phyloP scores from a whole-genome alignment of 2,329 filamentous ascomycete genomes.

The Tolypocladium cylindrosporum region DNA sequence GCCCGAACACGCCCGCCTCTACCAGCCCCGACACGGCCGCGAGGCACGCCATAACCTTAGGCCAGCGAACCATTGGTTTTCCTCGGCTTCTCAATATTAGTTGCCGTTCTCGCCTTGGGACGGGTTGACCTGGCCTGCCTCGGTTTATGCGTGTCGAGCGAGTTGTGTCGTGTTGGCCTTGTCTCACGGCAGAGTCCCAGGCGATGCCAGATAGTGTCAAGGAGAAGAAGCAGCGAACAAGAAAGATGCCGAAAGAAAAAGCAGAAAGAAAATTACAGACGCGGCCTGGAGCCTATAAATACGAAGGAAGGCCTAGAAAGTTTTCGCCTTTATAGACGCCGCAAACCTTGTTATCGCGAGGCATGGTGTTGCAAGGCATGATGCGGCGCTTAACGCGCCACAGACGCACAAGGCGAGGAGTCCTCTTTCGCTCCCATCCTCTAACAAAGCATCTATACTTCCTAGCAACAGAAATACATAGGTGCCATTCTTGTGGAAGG shows the following conservation, averaged over 20 bases:
- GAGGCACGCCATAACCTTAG: not conserved
- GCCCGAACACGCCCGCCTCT: not conserved
- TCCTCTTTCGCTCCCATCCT: too few species aligned
- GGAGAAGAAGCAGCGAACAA: not conserved
- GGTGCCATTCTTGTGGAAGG: too few species aligned
- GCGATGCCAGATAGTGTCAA: not conserved
- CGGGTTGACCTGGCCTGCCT: too few species aligned
- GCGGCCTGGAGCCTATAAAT: not conserved
- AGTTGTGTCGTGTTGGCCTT: not conserved
- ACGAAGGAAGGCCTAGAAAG: not conserved
- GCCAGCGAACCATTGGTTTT: not conserved
- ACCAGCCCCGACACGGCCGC: not conserved
- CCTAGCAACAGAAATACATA: too few species aligned
- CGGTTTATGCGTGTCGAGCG: not conserved
- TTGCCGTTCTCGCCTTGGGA: too few species aligned
- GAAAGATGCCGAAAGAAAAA: not conserved
- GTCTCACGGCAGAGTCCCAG: not conserved
- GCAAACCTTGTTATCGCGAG: not conserved
- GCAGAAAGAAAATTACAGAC: not conserved
- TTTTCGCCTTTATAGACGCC: not conserved
- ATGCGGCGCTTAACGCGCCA: not conserved
- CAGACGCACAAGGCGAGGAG: too few species aligned
- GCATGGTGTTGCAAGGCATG: not conserved
- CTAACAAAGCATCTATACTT: too few species aligned
- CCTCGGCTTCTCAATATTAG: not conserved